These are phyloP conservation scores for Cordia subcordata DNA, from an alignment of 257 asterid species.

Conservation along the genomic window DNA sequence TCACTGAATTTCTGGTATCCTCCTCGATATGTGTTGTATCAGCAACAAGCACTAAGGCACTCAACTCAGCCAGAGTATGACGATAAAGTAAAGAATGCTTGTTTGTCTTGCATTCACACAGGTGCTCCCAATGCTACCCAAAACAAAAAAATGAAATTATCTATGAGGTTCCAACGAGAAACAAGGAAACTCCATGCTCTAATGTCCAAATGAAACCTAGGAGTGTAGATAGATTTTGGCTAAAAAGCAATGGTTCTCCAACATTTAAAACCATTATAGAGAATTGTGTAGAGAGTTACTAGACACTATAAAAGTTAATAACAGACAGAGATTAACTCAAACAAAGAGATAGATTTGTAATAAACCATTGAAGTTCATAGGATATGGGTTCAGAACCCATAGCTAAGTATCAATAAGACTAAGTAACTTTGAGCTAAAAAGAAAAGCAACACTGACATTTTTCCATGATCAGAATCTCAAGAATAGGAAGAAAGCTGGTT, in stretches of 20 bases:
- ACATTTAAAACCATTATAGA: no score
- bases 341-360: not conserved
- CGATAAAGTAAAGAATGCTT: constrained; percentile 75
- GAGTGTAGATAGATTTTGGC: not conserved
- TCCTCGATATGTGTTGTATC: constrained; percentile 35
- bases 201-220: constrained; percentile 17
- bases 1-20: constrained; percentile 30
- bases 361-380: not conserved
- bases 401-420: no score
- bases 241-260: constrained; percentile 9
- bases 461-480: no score
- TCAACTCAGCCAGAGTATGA: constrained; percentile 74
- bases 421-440: no score
- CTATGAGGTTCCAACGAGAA: not conserved
- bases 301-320: not conserved
- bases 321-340: not conserved
- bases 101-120: constrained; percentile 83
- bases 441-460: no score
- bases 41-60: constrained; percentile 46
- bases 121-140: constrained; percentile 88
- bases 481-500: no score
- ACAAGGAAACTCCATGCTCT: constrained; percentile 15
- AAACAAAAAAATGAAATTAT: constrained; percentile 16
- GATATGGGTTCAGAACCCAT: no score
- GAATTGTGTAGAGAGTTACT: not conserved